phyloP scores from a whole-genome alignment of 2,329 filamentous ascomycete genomes.

The Apiospora kogelbergensis region DNA sequence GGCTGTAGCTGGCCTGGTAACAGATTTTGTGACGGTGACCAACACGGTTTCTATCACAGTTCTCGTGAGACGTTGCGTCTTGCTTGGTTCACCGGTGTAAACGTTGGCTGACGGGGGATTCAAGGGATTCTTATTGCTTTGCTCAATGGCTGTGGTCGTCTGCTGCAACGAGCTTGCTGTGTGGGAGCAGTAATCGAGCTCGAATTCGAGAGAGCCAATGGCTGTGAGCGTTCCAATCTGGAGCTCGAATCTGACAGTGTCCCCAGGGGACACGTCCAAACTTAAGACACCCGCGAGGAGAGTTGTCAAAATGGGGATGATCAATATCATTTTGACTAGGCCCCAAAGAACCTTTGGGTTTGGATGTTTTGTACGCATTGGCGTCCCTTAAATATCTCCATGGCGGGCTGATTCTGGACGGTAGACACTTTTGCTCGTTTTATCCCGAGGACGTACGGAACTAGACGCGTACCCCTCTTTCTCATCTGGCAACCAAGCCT shows the following conservation, averaged over 20 bases:
- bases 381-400: neutral
- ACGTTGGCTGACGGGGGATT: neutral
- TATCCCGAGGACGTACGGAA: neutral
- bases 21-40: neutral
- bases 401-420: neutral
- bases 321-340: neutral
- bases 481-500: neutral
- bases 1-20: neutral
- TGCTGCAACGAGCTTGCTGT: neutral
- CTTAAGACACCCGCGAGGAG: neutral
- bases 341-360: neutral
- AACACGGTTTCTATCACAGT: neutral
- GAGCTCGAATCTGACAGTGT: neutral
- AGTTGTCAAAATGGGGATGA: neutral
- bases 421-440: neutral
- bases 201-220: neutral
- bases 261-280: neutral
- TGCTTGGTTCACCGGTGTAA: neutral
- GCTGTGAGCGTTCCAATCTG: neutral
- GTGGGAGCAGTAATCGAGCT: neutral
- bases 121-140: neutral
- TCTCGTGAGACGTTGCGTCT: neutral
- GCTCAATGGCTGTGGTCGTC: neutral
- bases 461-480: neutral
- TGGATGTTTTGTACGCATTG: neutral